Base-by-base conservation (phyloP, 106 monocot species). In the Phalaenopsis equestris region DNA sequence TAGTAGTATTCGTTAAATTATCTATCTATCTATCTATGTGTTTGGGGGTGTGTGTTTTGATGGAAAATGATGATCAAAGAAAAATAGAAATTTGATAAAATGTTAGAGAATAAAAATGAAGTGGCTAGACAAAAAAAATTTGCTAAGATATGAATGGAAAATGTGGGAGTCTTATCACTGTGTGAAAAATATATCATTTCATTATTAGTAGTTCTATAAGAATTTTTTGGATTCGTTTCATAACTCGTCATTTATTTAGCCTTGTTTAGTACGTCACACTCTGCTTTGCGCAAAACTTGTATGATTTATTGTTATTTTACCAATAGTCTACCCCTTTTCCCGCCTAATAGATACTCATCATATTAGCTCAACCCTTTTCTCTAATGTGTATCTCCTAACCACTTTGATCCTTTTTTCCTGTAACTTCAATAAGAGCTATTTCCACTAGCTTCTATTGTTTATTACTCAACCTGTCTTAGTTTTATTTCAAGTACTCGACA, bases 1-100 rank as follows among this genome's bases (percentile, higher is more conserved):
- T 52, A 83, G 87, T 65, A 52, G 87, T 65, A 52, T 15, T 47
- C 74, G 19, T 0, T 67, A 30, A 30, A 30, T 30, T 30, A 30
- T 30, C 30, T 30, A 30, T 30, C 30, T 30, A 30, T 30, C 30
- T 42, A 42, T 73, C 8, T 70, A 38, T 70, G 37, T 37, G 36
- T 77, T 77, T 12, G 39, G 39, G 10, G 14, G 72, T 39, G 12
- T 7, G 36, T 72, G 72, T 0, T 72, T 72, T 41, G 72, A 72
- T 72, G 52, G 10, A 72, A 72, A 38, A 41, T 0, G 41, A 72
- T 41, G 72, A 72, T 36, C 41, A 41, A 38, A 3, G 3, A 67
- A 2, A 14, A 10, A 41, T 72, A 30, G 38, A 41, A 72, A 38
- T 16, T 72, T 72, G 39, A 17, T 72, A 72, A 38, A 41, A 72